phyloP scores from a whole-genome alignment of 495 filamentous ascomycete genomes.

The Daldinia grandis region DNA sequence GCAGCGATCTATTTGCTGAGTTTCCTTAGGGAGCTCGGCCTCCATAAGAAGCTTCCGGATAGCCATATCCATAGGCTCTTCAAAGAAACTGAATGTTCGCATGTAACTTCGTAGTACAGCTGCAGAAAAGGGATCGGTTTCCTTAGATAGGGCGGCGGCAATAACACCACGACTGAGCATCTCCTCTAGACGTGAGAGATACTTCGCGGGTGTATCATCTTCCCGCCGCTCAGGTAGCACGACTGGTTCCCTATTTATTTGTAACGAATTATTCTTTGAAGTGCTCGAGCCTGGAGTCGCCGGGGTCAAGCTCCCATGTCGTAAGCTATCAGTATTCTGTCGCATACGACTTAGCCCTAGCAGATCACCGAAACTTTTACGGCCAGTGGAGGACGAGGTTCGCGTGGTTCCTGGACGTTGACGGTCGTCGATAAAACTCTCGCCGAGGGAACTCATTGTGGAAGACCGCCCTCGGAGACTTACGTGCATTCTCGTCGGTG shows the following conservation, averaged over 20 bases:
- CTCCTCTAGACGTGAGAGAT: constrained; percentile 82
- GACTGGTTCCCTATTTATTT: constrained; percentile 66
- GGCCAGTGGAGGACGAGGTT: constrained; percentile 83
- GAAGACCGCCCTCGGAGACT: constrained; percentile 80
- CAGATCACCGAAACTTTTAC: constrained; percentile 90
- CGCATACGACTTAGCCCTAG: constrained; percentile 79
- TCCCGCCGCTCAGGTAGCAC: constrained; percentile 82
- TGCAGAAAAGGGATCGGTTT: constrained; percentile 81
- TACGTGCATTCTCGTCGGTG: constrained; percentile 66
- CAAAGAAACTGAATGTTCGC: constrained; percentile 91
- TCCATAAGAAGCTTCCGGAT: constrained; percentile 96
- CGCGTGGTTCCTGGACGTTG: constrained; percentile 65
- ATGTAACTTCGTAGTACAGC: constrained; percentile 91
- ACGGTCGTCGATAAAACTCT: constrained; percentile 66
- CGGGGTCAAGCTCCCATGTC: constrained; percentile 69
- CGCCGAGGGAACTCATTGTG: constrained; percentile 80
- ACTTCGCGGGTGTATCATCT: constrained; percentile 88
- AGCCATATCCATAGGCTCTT: constrained; percentile 97
- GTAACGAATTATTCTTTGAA: constrained; percentile 78
- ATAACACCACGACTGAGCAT: constrained; percentile 79
- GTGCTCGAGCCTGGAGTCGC: constrained; percentile 70
- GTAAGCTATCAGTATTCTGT: constrained; percentile 73
- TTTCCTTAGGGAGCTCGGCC: constrained; percentile 94
- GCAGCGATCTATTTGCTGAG: constrained; percentile 96
- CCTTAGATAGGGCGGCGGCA: constrained; percentile 82